A percentile compares a stretch with the other conserved stretches of the same genome.
These are phyloP conservation scores for Leccinum subtestaceum DNA, from an alignment of 768 basidiomycete species.

Conservation along the genomic window DNA sequence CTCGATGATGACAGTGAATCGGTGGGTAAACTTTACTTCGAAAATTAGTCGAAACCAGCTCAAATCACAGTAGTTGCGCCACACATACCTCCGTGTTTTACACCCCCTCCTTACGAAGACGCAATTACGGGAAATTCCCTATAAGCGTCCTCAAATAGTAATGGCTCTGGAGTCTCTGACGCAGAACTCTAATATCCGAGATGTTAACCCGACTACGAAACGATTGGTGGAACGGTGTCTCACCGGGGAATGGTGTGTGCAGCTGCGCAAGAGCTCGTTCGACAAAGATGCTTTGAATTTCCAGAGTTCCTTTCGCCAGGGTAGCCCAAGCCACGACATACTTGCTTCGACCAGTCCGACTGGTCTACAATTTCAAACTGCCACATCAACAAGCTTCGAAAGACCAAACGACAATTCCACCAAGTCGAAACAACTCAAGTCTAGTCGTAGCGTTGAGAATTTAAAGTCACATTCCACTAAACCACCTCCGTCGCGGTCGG, in stretches of 20 bases:
- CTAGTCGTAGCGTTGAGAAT: slow-evolving; percentile 66
- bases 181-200: slow-evolving; percentile 70
- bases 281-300: slow-evolving; percentile 27
- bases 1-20: slow-evolving; percentile 93
- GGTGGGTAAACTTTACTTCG: slow-evolving; percentile 44
- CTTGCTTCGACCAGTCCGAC: slow-evolving; percentile 37
- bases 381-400: slow-evolving; percentile 9
- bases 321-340: slow-evolving; percentile 45
- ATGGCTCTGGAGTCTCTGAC: slow-evolving; percentile 76
- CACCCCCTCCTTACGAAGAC: slow-evolving; percentile 95
- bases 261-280: slow-evolving; percentile 46
- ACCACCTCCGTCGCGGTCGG: slow-evolving; percentile 32
- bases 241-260: slow-evolving; percentile 80
- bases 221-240: slow-evolving; percentile 92
- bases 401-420: slow-evolving; percentile 23
- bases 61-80: slow-evolving; percentile 61
- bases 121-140: slow-evolving; percentile 78
- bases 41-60: slow-evolving; percentile 1
- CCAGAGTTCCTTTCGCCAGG: slow-evolving; percentile 32
- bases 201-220: slow-evolving; percentile 83
- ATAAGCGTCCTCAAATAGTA: slow-evolving; percentile 90
- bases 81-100: slow-evolving; percentile 94
- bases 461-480: slow-evolving; percentile 36
- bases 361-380: slow-evolving; percentile 3
- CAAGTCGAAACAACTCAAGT: slow-evolving; percentile 49